These are phyloP conservation scores for Crotalaria pallida DNA, from an alignment of 306 rosid genomes.

Conservation along the genomic window DNA sequence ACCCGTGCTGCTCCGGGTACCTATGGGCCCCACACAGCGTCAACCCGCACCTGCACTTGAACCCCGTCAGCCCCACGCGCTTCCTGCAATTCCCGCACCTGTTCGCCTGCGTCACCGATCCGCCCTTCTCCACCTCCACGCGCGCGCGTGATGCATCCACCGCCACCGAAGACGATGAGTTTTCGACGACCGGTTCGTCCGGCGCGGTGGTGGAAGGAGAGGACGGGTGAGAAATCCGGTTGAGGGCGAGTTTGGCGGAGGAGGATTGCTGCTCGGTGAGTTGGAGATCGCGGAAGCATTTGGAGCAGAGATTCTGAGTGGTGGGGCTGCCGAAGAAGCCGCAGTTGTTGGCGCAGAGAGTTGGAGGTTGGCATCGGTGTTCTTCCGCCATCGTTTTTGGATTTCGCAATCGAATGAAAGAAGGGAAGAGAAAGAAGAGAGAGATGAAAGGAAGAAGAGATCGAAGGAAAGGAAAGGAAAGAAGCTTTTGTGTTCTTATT, in stretches of 20 bases:
- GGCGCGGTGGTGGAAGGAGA: not conserved
- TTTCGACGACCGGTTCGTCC: not conserved
- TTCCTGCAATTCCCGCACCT: constrained; percentile 55
- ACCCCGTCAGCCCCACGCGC: constrained; percentile 90
- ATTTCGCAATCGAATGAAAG: too few species aligned
- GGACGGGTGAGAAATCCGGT: not conserved
- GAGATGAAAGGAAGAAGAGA: too few species aligned
- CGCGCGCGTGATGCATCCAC: not conserved
- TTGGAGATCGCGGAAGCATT: not conserved
- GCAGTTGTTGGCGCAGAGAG: not conserved
- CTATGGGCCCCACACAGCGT: constrained; percentile 70
- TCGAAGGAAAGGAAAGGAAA: too few species aligned
- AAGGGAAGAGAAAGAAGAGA: too few species aligned
- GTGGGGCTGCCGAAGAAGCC: not conserved
- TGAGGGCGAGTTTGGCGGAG: not conserved
- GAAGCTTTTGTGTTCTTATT: too few species aligned
- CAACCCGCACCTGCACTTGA: constrained; percentile 74
- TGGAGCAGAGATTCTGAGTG: not conserved
- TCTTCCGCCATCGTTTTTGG: not conserved
- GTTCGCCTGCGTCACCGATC: constrained; percentile 32
- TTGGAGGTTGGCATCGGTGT: not conserved
- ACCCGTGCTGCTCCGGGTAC: constrained; percentile 72
- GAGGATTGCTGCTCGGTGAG: not conserved
- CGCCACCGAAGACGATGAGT: not conserved
- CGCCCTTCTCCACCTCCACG: not conserved